Base-by-base conservation (phyloP, 1,284 basidiomycete species). In the Golubevia sp. region DNA sequence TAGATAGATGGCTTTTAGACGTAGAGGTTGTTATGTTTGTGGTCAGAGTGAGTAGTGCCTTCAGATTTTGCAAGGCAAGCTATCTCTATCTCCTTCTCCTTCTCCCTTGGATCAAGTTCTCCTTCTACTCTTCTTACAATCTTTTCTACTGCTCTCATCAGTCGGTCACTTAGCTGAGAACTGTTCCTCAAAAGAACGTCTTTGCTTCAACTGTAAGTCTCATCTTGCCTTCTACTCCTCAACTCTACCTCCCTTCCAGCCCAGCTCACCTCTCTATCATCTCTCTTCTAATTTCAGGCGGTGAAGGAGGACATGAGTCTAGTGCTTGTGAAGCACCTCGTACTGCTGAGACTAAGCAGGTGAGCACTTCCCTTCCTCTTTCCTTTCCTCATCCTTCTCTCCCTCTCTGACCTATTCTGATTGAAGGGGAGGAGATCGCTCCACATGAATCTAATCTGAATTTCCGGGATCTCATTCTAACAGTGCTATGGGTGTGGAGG, bases 131-230 rank as follows among this genome's bases (percentile, higher is more conserved):
- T 25, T n/a, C 21, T 34, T 44, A 38, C 50, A 15, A 44, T 25
- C 48, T 21, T 50, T 2, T 23, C 51, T 55, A 15, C 30, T 34
- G 4, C 30, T 34, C 30, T 34, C 30, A 34, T 15, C 44, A 72
- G 70, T 69, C 53, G 71, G 71, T 15, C 71, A 74, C 55, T 52
- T 74, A 38, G 71, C 71, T n/a, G 64, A 74, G 34, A 70, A 69
- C 57, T 74, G 71, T 60, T 59, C 57, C 24, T 69, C 48, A 55
- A 62, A 55, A n/a, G 71, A 71, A 49, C 64, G 71, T 13, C 59
- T 64, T 49, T 74, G 71, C 67, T 74, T 71, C 61, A 74, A 74
- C 63, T 74, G 71, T 34, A 11, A 34, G 30, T 34, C 30, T 5
- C 4, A 3, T 5, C 11, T 11, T 34, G 11, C 4, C 5, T 11